Conservation (phyloP, 306 rosid genomes). For the Comarum palustre region DNA sequence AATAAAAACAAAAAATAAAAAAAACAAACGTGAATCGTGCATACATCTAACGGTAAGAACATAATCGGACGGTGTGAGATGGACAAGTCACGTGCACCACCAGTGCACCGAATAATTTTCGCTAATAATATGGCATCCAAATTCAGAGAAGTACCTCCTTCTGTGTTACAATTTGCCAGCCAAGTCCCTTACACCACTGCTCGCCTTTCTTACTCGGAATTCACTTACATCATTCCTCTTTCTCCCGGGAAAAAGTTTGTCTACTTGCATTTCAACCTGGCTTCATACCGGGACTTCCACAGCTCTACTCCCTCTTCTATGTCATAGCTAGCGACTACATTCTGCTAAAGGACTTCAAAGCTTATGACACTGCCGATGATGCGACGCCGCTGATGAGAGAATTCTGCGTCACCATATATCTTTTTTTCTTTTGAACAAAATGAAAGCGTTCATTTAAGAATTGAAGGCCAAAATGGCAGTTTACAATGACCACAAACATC, state of each 20-base stretch:
- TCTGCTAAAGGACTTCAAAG: conserved; percentile 45
- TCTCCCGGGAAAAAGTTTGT: conserved; percentile 48
- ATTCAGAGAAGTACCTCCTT: not conserved
- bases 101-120: too few species aligned
- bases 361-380: conserved; percentile 26
- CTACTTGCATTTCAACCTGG: conserved; percentile 44
- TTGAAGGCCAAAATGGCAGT: too few species aligned
- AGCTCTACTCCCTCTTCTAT: conserved; percentile 39
- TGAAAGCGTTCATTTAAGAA: too few species aligned
- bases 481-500: too few species aligned
- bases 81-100: too few species aligned
- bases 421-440: too few species aligned
- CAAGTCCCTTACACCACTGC: conserved; percentile 15
- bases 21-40: too few species aligned
- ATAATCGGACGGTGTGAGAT: too few species aligned
- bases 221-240: conserved; percentile 46
- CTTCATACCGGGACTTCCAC: conserved; percentile 7
- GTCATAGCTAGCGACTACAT: conserved; percentile 49
- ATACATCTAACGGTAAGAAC: too few species aligned
- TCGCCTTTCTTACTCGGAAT: conserved; percentile 29
- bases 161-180: too few species aligned
- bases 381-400: conserved; percentile 32
- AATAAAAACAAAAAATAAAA: too few species aligned
- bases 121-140: too few species aligned
- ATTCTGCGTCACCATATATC: conserved; percentile 38